Percentiles rank a stretch among this genome's conserved stretches.
These are phyloP conservation scores for Kingdonia uniflora DNA, from an alignment of 164 flowering plant genomes.

Conservation along the genomic window DNA sequence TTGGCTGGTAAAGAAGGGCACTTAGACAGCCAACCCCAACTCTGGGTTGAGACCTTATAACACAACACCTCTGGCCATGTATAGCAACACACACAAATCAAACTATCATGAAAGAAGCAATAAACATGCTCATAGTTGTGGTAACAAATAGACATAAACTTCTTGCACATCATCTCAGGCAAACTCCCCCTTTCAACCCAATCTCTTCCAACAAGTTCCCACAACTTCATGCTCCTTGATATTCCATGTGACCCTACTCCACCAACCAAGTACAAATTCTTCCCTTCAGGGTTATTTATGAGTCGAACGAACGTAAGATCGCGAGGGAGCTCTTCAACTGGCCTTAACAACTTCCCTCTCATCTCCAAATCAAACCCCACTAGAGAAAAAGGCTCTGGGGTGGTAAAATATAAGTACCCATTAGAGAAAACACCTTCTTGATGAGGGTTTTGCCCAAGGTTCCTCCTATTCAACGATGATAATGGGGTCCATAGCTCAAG, in stretches of 20 bases:
- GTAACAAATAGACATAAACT: slow-evolving; percentile 55
- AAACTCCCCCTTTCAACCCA: slow-evolving; percentile 39
- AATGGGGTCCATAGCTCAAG: slow-evolving; percentile 29
- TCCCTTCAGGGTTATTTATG: slow-evolving; percentile 22
- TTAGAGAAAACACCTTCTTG: slow-evolving; percentile 35
- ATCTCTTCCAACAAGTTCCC: slow-evolving; percentile 30
- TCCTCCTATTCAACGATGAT: slow-evolving; percentile 16
- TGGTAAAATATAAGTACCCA: slow-evolving; percentile 38
- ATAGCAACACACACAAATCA: slow-evolving; percentile 63
- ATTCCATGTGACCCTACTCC: slow-evolving; percentile 63
- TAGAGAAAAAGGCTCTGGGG: slow-evolving; percentile 41
- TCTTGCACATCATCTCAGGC: slow-evolving; percentile 61
- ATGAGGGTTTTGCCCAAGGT: slow-evolving; percentile 17
- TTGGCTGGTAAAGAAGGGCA: slow-evolving; percentile 63
- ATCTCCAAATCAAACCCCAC: slow-evolving; percentile 36
- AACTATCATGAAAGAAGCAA: slow-evolving; percentile 58
- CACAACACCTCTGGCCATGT: slow-evolving; percentile 82
- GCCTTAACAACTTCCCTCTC: slow-evolving; percentile 35
- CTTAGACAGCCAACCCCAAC: slow-evolving; percentile 79
- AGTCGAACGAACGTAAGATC: slow-evolving; percentile 43
- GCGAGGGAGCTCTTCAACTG: slow-evolving; percentile 18
- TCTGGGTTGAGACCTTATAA: slow-evolving; percentile 40
- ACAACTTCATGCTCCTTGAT: slow-evolving; percentile 42
- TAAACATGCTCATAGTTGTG: slow-evolving; percentile 71
- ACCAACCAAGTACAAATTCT: slow-evolving; percentile 47